Percentiles rank a stretch among this genome's conserved stretches.
Conservation (phyloP, 345 rosid genomes). For the Salix purpurea region DNA sequence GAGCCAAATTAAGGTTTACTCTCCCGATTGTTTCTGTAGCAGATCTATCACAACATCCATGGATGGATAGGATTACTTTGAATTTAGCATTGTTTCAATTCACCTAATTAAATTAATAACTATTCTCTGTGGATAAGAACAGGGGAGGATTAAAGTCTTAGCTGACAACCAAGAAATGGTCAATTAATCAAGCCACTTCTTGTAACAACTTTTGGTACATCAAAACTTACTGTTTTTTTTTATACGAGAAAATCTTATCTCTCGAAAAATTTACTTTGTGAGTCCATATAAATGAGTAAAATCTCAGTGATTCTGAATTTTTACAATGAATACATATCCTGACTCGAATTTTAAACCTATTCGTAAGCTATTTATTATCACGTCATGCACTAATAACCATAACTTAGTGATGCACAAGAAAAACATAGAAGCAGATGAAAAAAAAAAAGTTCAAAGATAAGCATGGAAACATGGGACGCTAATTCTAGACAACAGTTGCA, state of each 20-base stretch:
- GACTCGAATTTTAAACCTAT: fast-evolving
- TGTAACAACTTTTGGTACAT: neutral
- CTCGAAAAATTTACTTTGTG: no score
- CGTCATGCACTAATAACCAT: no score
- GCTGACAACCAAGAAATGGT: neutral
- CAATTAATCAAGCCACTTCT: neutral
- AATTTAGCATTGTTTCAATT: no score
- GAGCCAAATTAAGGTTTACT: no score
- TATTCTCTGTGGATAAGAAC: neutral
- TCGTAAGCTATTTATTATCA: fast-evolving
- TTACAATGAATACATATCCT: fast-evolving
- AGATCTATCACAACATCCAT: no score
- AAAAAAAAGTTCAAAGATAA: neutral
- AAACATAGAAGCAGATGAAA: neutral
- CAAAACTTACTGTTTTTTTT: no score
- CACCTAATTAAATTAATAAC: no score
- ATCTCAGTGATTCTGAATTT: no score
- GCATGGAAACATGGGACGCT: neutral
- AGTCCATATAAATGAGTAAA: no score
- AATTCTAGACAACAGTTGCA: neutral
- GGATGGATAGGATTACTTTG: no score
- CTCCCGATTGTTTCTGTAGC: no score
- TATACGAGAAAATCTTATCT: no score
- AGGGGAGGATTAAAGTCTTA: neutral
- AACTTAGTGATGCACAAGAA: neutral